Percentiles rank a stretch among this genome's conserved stretches.
phyloP scores from a whole-genome alignment of 1,284 basidiomycete species.

The Acaromyces ingoldii region DNA sequence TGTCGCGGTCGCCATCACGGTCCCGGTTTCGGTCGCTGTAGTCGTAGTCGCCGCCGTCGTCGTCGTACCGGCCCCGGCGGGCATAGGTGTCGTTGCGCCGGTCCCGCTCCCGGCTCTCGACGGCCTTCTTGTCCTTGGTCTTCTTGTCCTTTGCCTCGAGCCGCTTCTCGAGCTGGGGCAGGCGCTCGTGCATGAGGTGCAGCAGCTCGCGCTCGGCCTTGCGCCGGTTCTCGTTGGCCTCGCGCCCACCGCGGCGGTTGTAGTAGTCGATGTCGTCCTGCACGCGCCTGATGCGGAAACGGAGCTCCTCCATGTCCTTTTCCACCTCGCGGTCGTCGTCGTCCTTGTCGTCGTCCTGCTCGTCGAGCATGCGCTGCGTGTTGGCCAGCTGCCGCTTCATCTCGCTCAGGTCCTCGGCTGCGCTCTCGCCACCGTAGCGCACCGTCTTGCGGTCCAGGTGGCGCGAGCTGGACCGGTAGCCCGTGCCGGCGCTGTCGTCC shows the following conservation, averaged over 20 bases:
- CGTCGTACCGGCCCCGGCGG: constrained; percentile 42
- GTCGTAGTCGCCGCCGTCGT: constrained; percentile 23
- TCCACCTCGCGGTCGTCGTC: constrained; percentile 58
- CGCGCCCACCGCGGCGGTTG: constrained; percentile 68
- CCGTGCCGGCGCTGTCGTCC: constrained; percentile 56
- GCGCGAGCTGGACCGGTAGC: constrained; percentile 77
- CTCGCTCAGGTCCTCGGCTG: constrained; percentile 67
- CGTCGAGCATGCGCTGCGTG: constrained; percentile 76
- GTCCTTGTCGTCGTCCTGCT: constrained; percentile 62
- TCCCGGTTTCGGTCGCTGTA: constrained; percentile 52
- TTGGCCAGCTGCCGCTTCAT: constrained; percentile 80
- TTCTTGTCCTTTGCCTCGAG: constrained; percentile 74
- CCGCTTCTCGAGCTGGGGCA: constrained; percentile 83
- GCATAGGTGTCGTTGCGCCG: constrained; percentile 69
- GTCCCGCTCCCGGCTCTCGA: constrained; percentile 67
- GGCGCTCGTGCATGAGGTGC: constrained; percentile 78
- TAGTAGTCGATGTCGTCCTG: constrained; percentile 91
- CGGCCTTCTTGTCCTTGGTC: constrained; percentile 60
- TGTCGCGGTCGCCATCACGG: constrained; percentile 51
- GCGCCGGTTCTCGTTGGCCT: constrained; percentile 70
- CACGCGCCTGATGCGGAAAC: constrained; percentile 77
- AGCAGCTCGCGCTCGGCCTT: constrained; percentile 84
- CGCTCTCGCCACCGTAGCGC: constrained; percentile 67
- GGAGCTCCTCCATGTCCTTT: constrained; percentile 80
- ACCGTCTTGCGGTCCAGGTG: constrained; percentile 83